Percentiles rank a stretch among this genome's conserved stretches.
phyloP scores from a whole-genome alignment of 441 rosid genomes.

The Pelargonium myrrhifolium region DNA sequence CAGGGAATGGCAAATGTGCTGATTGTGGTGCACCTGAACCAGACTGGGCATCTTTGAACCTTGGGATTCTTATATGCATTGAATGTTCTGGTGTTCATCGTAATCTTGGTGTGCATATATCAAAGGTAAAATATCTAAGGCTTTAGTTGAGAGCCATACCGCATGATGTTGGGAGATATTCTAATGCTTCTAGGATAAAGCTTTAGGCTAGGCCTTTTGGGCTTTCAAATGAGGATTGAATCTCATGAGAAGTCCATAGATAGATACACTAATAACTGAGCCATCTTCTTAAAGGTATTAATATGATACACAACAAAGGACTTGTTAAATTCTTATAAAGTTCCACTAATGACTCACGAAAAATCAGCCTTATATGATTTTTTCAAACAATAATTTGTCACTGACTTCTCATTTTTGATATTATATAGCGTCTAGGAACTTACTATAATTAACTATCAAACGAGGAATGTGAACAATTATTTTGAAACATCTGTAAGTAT shows the following conservation, averaged over 20 bases:
- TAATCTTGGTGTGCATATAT: slow-evolving; percentile 95
- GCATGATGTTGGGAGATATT: background rate
- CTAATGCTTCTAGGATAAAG: background rate
- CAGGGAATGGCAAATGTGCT: slow-evolving; percentile 96
- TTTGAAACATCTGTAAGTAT: too few species aligned
- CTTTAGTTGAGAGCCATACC: slow-evolving; percentile 1
- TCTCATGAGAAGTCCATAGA: background rate
- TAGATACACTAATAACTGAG: background rate
- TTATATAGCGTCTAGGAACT: too few species aligned
- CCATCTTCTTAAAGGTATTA: background rate
- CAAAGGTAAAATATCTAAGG: slow-evolving; percentile 53
- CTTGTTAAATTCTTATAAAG: background rate
- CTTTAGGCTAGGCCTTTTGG: background rate
- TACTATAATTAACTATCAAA: too few species aligned
- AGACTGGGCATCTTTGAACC: slow-evolving; percentile 97
- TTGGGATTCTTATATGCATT: slow-evolving; percentile 95
- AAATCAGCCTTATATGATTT: too few species aligned
- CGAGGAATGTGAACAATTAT: too few species aligned
- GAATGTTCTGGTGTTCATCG: slow-evolving; percentile 99
- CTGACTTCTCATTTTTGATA: too few species aligned
- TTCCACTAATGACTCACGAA: background rate
- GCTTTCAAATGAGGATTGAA: background rate
- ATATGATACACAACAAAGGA: background rate
- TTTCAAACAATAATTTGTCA: too few species aligned
- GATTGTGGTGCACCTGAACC: slow-evolving; percentile 99